A percentile compares a stretch with the other conserved stretches of the same genome.
Evolutionary conservation across 2,329 filamentous ascomycete species (phyloP).

Genomic region (Epichloe hybrida): DNA sequence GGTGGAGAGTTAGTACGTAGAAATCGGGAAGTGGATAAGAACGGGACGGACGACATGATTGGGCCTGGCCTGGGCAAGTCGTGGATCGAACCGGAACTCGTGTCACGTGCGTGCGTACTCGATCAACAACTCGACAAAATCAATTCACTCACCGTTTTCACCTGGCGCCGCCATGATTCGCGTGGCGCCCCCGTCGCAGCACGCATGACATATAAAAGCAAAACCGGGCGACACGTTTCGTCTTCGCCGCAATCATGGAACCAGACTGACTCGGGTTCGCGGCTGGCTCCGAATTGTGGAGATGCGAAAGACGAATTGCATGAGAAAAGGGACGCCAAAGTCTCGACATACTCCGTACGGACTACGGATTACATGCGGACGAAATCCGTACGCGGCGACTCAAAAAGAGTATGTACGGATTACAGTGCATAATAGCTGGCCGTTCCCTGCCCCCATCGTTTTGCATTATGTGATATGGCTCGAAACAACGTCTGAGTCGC

Average conservation of each 20-base stretch:
- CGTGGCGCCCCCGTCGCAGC: neutral
- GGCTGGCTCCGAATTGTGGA: neutral
- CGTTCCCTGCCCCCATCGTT: too few relatives aligned
- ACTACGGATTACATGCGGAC: too few relatives aligned
- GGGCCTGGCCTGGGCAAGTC: neutral
- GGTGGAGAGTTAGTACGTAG: too few relatives aligned
- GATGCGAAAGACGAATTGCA: neutral
- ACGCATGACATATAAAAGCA: neutral
- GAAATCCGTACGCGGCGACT: too few relatives aligned
- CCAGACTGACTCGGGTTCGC: neutral
- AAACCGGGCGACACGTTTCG: neutral
- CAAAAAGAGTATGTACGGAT: too few relatives aligned
- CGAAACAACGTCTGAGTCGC: too few relatives aligned
- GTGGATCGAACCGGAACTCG: neutral
- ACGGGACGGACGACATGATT: too few relatives aligned
- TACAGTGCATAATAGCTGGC: too few relatives aligned
- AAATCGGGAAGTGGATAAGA: too few relatives aligned
- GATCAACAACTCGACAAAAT: neutral
- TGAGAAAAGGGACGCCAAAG: neutral
- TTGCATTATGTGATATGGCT: too few relatives aligned
- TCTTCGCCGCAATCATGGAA: neutral
- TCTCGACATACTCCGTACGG: too few relatives aligned
- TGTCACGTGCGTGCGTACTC: too few relatives aligned
- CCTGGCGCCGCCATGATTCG: neutral
- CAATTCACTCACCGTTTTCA: neutral